These are phyloP conservation scores for Hypoxylon trugodes DNA, from an alignment of 495 filamentous ascomycete genomes.

Conservation along the genomic window DNA sequence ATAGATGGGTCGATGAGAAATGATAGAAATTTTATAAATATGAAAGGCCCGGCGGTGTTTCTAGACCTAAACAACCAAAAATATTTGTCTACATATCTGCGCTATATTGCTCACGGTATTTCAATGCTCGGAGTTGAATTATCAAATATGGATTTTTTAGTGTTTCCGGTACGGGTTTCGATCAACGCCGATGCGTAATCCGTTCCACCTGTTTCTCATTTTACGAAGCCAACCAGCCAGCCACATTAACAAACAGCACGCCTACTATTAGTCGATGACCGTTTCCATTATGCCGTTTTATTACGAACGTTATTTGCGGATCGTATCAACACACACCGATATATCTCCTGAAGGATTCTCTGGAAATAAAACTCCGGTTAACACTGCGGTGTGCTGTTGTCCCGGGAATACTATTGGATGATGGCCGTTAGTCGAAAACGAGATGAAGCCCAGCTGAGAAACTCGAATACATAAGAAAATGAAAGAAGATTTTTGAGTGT, in stretches of 20 bases:
- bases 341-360: too few species aligned
- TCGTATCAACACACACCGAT: too few species aligned
- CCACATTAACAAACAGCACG: not conserved
- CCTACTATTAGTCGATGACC: not conserved
- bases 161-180: too few species aligned
- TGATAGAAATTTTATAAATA: conserved; percentile 28
- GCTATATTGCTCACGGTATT: conserved; percentile 4
- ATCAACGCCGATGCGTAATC: too few species aligned
- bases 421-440: too few species aligned
- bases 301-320: too few species aligned
- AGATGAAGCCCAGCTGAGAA: not conserved
- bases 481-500: not conserved
- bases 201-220: not conserved
- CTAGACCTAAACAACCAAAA: not conserved
- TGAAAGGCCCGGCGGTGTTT: conserved; percentile 6
- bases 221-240: not conserved
- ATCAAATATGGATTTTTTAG: too few species aligned
- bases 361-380: too few species aligned
- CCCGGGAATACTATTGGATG: too few species aligned
- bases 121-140: too few species aligned
- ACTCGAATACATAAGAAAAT: not conserved
- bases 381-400: too few species aligned
- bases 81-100: not conserved
- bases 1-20: conserved; percentile 26
- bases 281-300: not conserved